Base-by-base conservation (phyloP, 2,329 filamentous ascomycete genomes). In the Gaeumannomyces sp. region DNA sequence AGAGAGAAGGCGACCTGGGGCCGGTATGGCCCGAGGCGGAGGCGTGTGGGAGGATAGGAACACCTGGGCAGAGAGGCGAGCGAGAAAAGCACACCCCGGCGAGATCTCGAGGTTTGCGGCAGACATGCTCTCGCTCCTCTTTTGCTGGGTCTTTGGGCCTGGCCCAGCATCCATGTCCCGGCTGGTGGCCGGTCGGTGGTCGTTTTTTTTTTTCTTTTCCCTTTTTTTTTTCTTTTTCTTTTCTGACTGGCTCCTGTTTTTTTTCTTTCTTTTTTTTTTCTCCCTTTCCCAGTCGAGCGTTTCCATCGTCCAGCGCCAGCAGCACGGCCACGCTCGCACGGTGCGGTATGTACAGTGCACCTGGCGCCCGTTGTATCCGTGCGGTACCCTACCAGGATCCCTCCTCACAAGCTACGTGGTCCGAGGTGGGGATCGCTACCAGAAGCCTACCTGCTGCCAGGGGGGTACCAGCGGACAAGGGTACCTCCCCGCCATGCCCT, bases 251-350 rank as follows among this genome's bases (percentile, higher is more conserved):
- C 25, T 27, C n/a, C 14, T 35, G 1, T 10, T 59, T 28, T 27
- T 29, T 59, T 27, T 29, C 11, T 59, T 59, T 60, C 28, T 63
- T 58, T 63, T 63, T 59, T 60, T 19, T 63, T 58, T 63, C 57
- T 33, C 45, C 11, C 27, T 35, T 29, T 35, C 27, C 59, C 28
- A 60, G 31, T 31, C 29, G 61, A 62, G 61, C 35, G 35, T 33
- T 25, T 31, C 50, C 31, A 62, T 22, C 35, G 35, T 33, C 25
- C 11, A 60, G 31, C 4, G 38, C 66, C 65, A 61, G 61, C 59
- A 61, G 64, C 63, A 61, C 35, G 29, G 59, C 60, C 65, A 53
- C 62, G 31, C 64, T 33, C 61, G 31, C 63, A 62, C 64, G 28
- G 61, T 63, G 45, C 50, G 53, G 28, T 57, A 31, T 19, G 45